phyloP scores from a whole-genome alignment of 139 green algal species.

The Picochlorum sp. region DNA sequence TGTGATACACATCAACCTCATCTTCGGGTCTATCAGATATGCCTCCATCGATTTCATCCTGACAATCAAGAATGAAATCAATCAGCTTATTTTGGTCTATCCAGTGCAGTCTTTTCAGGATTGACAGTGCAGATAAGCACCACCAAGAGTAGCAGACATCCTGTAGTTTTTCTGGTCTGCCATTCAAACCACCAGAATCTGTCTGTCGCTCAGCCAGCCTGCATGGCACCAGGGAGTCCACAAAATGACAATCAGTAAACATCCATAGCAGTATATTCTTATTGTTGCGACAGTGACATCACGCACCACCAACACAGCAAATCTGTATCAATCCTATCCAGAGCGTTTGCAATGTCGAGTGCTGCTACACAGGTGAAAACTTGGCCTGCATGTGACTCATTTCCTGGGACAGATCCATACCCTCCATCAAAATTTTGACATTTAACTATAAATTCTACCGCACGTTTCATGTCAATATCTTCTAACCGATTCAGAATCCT shows the following conservation, averaged over 20 bases:
- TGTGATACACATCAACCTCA: conserved; percentile 93
- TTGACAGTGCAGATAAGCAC: conserved; percentile 85
- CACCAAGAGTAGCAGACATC: conserved; percentile 88
- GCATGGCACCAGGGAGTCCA: conserved; percentile 26
- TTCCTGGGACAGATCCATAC: conserved; percentile 78
- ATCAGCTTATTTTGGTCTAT: conserved; percentile 73
- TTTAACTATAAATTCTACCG: conserved; percentile 60
- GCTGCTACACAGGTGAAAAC: conserved; percentile 91
- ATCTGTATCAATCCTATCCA: conserved; percentile 78
- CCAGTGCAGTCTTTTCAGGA: conserved; percentile 87
- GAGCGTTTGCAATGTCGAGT: conserved; percentile 61
- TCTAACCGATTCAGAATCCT: conserved; percentile 49
- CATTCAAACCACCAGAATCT: conserved; percentile 82
- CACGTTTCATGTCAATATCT: conserved; percentile 60
- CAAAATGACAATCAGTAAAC: neutral
- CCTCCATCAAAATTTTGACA: conserved; percentile 98
- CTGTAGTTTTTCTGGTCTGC: conserved; percentile 85
- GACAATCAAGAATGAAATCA: conserved; percentile 82
- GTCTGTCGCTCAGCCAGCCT: conserved; percentile 83
- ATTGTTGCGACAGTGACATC: conserved; percentile 22
- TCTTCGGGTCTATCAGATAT: conserved; percentile 95
- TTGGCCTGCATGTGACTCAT: conserved; percentile 74
- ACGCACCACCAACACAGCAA: conserved; percentile 86
- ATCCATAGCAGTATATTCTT: neutral
- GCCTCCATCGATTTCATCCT: conserved; percentile 87